Evolutionary conservation across 768 basidiomycete genomes (phyloP), one percentile per base, ranked within the genome.

Genomic region (Russula sp.): DNA sequence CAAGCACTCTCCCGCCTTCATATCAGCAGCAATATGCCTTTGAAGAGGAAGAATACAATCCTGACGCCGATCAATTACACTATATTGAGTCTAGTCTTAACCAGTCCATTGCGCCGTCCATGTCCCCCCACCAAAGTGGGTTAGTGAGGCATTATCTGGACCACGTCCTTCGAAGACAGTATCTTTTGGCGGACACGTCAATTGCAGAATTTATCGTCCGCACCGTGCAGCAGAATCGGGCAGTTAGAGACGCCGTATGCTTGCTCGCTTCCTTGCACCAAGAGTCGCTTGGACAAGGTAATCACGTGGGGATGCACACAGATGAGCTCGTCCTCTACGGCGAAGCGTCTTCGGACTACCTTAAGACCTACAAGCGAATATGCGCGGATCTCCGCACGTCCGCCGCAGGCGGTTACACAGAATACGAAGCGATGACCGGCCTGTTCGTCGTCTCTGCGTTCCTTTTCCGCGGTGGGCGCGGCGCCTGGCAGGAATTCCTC

Each of bases 361-460:
- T 11, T 20, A 60, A 47, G 44, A 64, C 68, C 42, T 73, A 69
- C 67, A 55, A 55, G 14, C 70, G 68, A 14, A 65, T 72, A 20
- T 64, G 70, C 59, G 48, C 54, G 16, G 63, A 58, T 14, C 60
- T 69, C 47, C 47, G 62, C 49, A 66, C 66, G 57, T 56, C 66
- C 34, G 54, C 64, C 31, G 54, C 57, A 13, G 55, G n/a, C 18
- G 35, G 42, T 4, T 73, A 74, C 69, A 80, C 76, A 16, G 80
- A 84, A 56, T 88, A 87, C 40, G 88, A 90, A 67, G 91, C 90
- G 22, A 86, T 91, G 75, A 87, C 89, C 0, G 87, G 87, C 4
- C 75, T 93, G 20, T 87, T 88, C 63, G 77, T 89, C 68, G 82
- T 93, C 34, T 91, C 89, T 18, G 80, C 84, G 48, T 84, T 85